These are phyloP conservation scores for Penicillium sp. DNA, from an alignment of 2,329 filamentous ascomycete genomes.

Conservation along the genomic window DNA sequence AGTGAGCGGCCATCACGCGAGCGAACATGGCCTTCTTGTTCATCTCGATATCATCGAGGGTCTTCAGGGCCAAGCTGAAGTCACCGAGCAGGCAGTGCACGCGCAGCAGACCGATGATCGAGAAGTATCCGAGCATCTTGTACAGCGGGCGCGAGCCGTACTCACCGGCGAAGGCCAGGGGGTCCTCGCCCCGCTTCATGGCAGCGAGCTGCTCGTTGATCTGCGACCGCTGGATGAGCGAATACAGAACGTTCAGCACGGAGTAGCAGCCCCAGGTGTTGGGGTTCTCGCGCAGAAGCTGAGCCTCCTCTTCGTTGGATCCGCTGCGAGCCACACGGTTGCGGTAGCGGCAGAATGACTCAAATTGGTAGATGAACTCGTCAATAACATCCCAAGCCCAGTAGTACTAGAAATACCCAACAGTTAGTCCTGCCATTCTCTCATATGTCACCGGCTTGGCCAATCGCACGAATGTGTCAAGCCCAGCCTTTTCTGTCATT, in stretches of 20 bases:
- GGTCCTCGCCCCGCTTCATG: conserved; percentile 90
- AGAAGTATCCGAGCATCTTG: conserved; percentile 98
- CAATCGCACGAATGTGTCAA: conserved; percentile 10
- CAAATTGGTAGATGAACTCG: conserved; percentile 99
- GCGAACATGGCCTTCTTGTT: conserved; percentile 99
- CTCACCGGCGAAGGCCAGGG: conserved; percentile 80
- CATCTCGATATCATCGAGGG: conserved; percentile 97
- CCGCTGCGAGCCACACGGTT: conserved; percentile 76
- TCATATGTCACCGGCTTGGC: not conserved
- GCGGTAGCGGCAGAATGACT: conserved; percentile 97
- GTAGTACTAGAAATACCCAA: conserved; percentile 65
- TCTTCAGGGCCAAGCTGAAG: conserved; percentile 97
- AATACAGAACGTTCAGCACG: conserved; percentile 98
- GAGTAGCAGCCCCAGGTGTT: conserved; percentile 99
- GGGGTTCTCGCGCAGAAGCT: conserved; percentile 88
- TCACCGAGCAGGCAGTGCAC: conserved; percentile 96
- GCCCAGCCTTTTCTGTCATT: conserved; percentile 14
- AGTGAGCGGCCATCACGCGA: conserved; percentile 98
- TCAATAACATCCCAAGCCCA: conserved; percentile 99
- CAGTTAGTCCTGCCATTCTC: conserved; percentile 12
- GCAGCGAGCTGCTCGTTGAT: conserved; percentile 96
- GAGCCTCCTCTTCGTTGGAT: conserved; percentile 87
- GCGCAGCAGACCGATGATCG: conserved; percentile 92
- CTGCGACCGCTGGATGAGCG: conserved; percentile 94
- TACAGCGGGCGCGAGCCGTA: conserved; percentile 93